A percentile compares a stretch with the other conserved stretches of the same genome.
Conservation (phyloP, 306 rosid species). For the Pyrus pyrifolia region DNA sequence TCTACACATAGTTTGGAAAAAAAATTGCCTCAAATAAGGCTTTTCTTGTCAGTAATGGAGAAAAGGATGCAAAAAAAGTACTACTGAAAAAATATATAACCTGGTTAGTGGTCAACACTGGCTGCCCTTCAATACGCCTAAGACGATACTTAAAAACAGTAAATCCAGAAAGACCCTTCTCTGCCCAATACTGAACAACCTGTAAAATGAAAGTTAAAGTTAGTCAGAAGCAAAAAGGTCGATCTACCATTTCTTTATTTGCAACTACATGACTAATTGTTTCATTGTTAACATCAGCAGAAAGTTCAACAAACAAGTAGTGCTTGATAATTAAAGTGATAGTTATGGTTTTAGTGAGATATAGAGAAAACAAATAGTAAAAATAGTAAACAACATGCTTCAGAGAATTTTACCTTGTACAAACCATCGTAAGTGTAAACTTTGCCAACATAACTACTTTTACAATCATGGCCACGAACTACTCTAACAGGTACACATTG, state of each 20-base stretch:
- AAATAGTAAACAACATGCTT: background rate
- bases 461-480: slow-evolving; percentile 74
- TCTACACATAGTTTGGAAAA: background rate
- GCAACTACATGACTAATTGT: background rate
- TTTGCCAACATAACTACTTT: slow-evolving; percentile 69
- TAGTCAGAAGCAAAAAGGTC: background rate
- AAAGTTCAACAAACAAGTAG: background rate
- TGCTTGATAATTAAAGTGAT: background rate
- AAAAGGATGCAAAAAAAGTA: background rate
- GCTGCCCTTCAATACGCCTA: slow-evolving; percentile 78
- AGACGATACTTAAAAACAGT: slow-evolving; percentile 81
- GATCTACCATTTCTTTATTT: background rate
- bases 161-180: slow-evolving; percentile 89
- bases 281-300: background rate
- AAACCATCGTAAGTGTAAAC: slow-evolving; percentile 94
- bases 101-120: slow-evolving; percentile 84
- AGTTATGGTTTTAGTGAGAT: background rate
- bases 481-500: slow-evolving; percentile 81
- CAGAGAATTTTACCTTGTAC: slow-evolving; percentile 58
- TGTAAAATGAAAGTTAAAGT: slow-evolving; percentile 25
- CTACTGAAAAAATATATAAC: slow-evolving; percentile 21
- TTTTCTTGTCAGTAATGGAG: background rate
- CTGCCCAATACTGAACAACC: slow-evolving; percentile 88
- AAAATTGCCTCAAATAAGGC: background rate
- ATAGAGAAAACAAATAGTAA: background rate